A percentile compares a stretch with the other conserved stretches of the same genome.
Evolutionary conservation across 805 yeast species (phyloP).

Genomic region (Nematodospora valgi): DNA sequence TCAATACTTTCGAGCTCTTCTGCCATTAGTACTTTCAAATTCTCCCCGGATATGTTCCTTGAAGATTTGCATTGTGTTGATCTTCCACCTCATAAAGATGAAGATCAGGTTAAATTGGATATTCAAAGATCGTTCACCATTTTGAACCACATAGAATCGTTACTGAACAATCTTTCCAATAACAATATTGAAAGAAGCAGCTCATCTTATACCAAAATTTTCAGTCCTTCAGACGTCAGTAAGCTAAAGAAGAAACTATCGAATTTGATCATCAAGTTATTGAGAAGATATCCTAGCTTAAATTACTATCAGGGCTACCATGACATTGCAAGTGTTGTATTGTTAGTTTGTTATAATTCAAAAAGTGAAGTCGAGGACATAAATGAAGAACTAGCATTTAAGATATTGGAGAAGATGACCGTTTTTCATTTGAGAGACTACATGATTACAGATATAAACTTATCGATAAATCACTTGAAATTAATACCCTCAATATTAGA

Average conservation of each 20-base stretch:
- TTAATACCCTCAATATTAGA: conserved; percentile 63
- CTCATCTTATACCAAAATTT: conserved; percentile 28
- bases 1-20: neutral
- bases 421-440: conserved; percentile 73
- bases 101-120: conserved; percentile 76
- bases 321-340: conserved; percentile 70
- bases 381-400: conserved; percentile 32
- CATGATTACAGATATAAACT: conserved; percentile 68
- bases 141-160: conserved; percentile 26
- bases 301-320: conserved; percentile 92
- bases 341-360: conserved; percentile 45
- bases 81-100: conserved; percentile 59
- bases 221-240: conserved; percentile 27
- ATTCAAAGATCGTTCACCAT: conserved; percentile 65
- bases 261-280: conserved; percentile 47
- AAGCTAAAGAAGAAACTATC: conserved; percentile 40
- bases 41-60: conserved; percentile 10
- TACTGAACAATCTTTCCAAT: conserved; percentile 16
- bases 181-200: conserved; percentile 21
- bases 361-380: conserved; percentile 19
- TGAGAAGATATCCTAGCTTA: conserved; percentile 59
- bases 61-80: conserved; percentile 23
- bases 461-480: conserved; percentile 61
- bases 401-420: conserved; percentile 54
- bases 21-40: neutral